Conservation (phyloP, 2,329 filamentous ascomycete species). For the Fusarium annulatum region DNA sequence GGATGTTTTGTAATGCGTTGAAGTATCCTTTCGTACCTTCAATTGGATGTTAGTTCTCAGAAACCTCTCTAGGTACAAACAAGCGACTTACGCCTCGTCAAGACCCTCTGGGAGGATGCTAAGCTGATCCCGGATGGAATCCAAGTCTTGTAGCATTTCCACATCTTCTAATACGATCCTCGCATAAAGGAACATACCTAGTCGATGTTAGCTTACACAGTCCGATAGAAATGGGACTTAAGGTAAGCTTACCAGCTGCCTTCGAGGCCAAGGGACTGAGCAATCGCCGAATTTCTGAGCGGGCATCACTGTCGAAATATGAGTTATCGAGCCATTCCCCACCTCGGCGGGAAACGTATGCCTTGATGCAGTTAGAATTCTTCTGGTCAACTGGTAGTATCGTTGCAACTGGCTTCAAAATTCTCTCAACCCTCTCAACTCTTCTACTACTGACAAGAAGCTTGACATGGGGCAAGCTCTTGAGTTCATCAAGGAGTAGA, state of each 20-base stretch:
- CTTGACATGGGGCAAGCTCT: neutral
- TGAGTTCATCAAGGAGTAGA: neutral
- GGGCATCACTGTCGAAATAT: neutral
- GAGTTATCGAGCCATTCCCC: neutral
- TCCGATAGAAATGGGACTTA: too few species aligned
- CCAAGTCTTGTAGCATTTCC: neutral
- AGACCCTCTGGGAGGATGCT: neutral
- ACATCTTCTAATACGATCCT: neutral
- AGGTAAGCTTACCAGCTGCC: neutral
- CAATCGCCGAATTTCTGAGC: neutral
- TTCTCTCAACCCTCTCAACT: neutral
- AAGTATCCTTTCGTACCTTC: neutral
- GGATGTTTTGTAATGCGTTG: neutral
- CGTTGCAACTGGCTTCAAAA: neutral
- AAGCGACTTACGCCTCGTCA: neutral
- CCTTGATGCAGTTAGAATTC: neutral
- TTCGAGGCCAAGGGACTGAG: neutral
- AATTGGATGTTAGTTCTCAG: neutral
- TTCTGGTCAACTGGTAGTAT: neutral
- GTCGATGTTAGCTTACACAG: neutral
- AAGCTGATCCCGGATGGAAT: neutral
- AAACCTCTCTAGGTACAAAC: rapidly evolving
- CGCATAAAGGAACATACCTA: neutral
- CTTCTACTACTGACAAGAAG: neutral
- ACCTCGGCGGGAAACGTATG: neutral